Base-by-base conservation (phyloP, 164 flowering plant species). In the Protea cynaroides region DNA sequence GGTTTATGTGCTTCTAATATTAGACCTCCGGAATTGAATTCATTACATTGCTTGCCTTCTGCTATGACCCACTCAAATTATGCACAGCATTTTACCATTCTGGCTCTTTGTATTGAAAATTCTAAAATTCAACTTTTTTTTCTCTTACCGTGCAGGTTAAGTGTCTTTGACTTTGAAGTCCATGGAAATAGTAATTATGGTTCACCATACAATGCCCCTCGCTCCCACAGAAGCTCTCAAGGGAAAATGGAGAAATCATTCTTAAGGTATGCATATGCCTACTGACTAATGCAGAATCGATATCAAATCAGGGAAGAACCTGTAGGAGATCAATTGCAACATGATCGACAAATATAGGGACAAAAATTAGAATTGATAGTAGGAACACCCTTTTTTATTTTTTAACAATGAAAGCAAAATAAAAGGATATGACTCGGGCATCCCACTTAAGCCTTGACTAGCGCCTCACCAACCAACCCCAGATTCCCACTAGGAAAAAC, bases 231-330 rank as follows among this genome's bases (percentile, higher is more conserved):
- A 76, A 95, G 99, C 67, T 92, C 94, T 65, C 99, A 95, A 55
- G 99, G 99, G 66, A 95, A 95, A 81, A 79, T 95, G 94, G 99
- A 95, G 78, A 95, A 95, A 73, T 95, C 99, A 46, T 87, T 95
- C 69, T 78, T 92, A 75, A 90, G 99, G 99, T 87, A 82, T 70
- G 69, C 53, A 50, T 56, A 15, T 40, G 43, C 18, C 5, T 29
- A 29, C 34, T 2, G 34, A 29, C 34, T 29, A n/a, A n/a, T n/a
- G n/a, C n/a, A n/a, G n/a, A n/a, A n/a, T n/a, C n/a, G n/a, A n/a
- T n/a, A n/a, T n/a, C n/a, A n/a, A n/a, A n/a, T n/a, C n/a, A n/a
- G n/a, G n/a, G n/a, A n/a, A n/a, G n/a, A n/a, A n/a, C n/a, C n/a
- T n/a, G n/a, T n/a, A n/a, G n/a, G n/a, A n/a, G n/a, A n/a, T n/a